Base-by-base conservation (phyloP, 2,329 filamentous ascomycete genomes). In the Colletotrichum liaoningense region DNA sequence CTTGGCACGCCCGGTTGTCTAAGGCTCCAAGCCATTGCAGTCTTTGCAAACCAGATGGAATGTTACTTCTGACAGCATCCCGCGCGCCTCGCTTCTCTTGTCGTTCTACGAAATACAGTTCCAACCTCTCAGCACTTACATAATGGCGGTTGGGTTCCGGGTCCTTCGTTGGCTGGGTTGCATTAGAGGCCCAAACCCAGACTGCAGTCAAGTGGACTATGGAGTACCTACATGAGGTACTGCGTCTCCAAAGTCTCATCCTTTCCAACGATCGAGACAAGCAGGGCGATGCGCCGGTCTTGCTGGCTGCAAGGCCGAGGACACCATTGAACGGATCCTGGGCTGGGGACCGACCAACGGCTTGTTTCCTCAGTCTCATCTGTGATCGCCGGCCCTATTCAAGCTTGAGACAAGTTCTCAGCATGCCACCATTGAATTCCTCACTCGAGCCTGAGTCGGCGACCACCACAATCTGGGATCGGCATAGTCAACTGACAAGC, bases 401-500 rank as follows among this genome's bases (percentile, higher is more conserved):
- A 58, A 33, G 26, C 19, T 30, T n/a, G 12, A 11, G 4, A 7
- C 6, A 52, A 33, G 6, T 16, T 14, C 30, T 35, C 28, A 38
- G 24, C 14, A 62, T 28, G 22, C 46, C 26, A 26, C 42, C 42
- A 54, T 38, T 35, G 33, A 12, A 35, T 35, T 54, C 35, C 8
- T 22, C 56, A 70, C 9, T 12, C 14, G 59, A 42, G 55, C 35
- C 26, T 26, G 30, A 38, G 46, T 26, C 38, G 49, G 22, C 49
- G 24, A 46, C 58, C 49, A 69, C 28, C 11, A 38, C 35, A 6
- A 30, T 42, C 35, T 52, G 22, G 24, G 58, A 69, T 69, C 38
- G 38, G 28, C 65, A 30, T 42, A 14, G 28, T 58, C 69, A 69
- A 38, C 64, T 58, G 65, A 58, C 64, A 69, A 16, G 56, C 38